Percentiles rank a stretch among this genome's conserved stretches.
Evolutionary conservation across 2,329 filamentous ascomycete genomes (phyloP).

Genomic region (Talaromyces sp.): DNA sequence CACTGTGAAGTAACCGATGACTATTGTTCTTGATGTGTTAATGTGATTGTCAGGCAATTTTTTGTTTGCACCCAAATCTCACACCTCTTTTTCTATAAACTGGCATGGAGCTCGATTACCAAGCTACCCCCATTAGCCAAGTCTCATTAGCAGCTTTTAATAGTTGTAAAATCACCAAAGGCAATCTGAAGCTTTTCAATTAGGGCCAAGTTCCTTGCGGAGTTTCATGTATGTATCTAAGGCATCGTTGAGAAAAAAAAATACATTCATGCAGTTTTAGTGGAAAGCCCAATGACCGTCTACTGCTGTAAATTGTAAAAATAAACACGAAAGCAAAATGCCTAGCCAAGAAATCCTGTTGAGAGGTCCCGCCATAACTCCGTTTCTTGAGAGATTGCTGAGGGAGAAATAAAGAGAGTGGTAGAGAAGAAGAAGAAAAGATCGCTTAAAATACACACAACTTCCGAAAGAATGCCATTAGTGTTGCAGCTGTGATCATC

Average conservation of each 20-base stretch:
- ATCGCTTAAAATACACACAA: slow-evolving; percentile 9
- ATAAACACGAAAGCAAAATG: slow-evolving; percentile 6
- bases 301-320: neutral
- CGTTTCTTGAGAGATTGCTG: slow-evolving; percentile 16
- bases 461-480: neutral
- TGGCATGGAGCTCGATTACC: too few species aligned
- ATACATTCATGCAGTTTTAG: neutral
- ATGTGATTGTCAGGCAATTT: too few species aligned
- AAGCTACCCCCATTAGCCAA: too few species aligned
- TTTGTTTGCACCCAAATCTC: too few species aligned
- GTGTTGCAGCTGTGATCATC: slow-evolving; percentile 24
- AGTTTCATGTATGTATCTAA: slow-evolving; percentile 1
- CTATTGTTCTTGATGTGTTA: too few species aligned
- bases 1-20: too few species aligned
- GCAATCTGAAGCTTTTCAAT: neutral
- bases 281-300: neutral
- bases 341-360: slow-evolving; percentile 30
- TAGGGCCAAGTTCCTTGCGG: neutral
- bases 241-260: slow-evolving; percentile 2
- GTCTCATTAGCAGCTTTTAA: neutral
- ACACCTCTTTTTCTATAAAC: too few species aligned
- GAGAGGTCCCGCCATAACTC: slow-evolving; percentile 39
- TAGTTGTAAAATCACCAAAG: too few species aligned
- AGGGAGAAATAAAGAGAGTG: neutral
- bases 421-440: neutral